phyloP scores from a whole-genome alignment of 2,329 filamentous ascomycete species.

The Dactylella cylindrospora region DNA sequence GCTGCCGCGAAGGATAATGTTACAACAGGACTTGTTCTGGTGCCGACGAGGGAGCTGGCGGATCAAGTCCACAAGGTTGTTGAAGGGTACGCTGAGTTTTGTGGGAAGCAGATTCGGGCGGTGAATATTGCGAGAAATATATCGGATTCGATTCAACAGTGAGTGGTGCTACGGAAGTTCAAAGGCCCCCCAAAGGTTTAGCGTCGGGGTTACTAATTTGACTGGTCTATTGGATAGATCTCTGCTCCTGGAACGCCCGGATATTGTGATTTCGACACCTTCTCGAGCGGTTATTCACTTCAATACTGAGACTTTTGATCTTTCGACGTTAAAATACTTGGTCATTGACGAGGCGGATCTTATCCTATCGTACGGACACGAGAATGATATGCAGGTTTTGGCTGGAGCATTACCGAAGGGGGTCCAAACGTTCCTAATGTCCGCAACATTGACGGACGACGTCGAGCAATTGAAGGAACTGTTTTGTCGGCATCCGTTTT shows the following conservation, averaged over 20 bases:
- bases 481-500: conserved; percentile 77
- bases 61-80: conserved; percentile 83
- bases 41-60: conserved; percentile 91
- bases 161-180: too few relatives aligned
- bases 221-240: conserved; percentile 56
- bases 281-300: conserved; percentile 78
- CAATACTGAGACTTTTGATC: conserved; percentile 55
- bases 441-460: conserved; percentile 84
- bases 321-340: conserved; percentile 70
- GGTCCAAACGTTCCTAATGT: conserved; percentile 89
- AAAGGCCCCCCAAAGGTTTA: neutral
- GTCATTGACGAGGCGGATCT: conserved; percentile 94
- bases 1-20: conserved; percentile 50
- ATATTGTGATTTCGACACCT: conserved; percentile 88
- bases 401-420: conserved; percentile 76
- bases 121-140: conserved; percentile 90
- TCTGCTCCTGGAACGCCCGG: conserved; percentile 79
- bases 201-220: neutral
- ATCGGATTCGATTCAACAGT: conserved; percentile 76
- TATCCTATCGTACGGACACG: conserved; percentile 89
- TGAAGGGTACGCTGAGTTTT: conserved; percentile 75
- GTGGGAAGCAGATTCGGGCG: conserved; percentile 76
- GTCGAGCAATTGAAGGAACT: conserved; percentile 80
- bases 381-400: conserved; percentile 81
- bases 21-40: conserved; percentile 80